Base-by-base conservation (phyloP, 768 basidiomycete genomes). In the Lepiota brunneoincarnata region DNA sequence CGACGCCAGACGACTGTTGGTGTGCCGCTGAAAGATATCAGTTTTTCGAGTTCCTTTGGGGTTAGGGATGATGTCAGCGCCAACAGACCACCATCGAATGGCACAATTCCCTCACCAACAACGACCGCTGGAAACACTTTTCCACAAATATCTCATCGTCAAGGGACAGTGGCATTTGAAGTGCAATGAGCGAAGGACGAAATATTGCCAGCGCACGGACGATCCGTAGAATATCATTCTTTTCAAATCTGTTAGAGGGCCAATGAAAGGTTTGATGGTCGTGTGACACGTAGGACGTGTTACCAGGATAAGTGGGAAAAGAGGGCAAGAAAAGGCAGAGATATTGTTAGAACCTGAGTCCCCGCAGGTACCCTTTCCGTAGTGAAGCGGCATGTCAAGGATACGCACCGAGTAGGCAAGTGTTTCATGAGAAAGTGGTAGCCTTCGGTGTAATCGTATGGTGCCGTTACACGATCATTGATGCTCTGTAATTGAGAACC, bases 141-240 rank as follows among this genome's bases (percentile, higher is more conserved):
- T 98, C 96, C 47, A 96, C 88, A 69, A 98, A 98, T 2, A 96
- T 81, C 68, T 98, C 96, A 72, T 98, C 96, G 62, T 97, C 94
- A 54, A 93, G 84, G 15, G 93, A 90, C 68, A 98, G 76, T 24
- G 96, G 93, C 95, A 98, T 97, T 81, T 98, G 95, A 49, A 98
- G 74, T 23, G 96, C 96, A 63, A 98, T 98, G 52, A 98, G 79
- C 54, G 92, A 95, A n/a, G 96, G 96, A 52, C 96, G 82, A 68
- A 93, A 95, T 35, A 96, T 91, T 17, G 96, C 95, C 51, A 98
- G 77, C 24, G 95, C 92, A 49, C 94, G 87, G 40, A 98, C 94
- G 61, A 98, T 87, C 54, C 93, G 91, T 39, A 98, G 71, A 57
- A 95, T 93, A 64, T 97, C 94, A 69, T 91, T 91, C 75, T 96